Base-by-base conservation (phyloP, 805 yeast species). In the Saccharomyces mikatae region DNA sequence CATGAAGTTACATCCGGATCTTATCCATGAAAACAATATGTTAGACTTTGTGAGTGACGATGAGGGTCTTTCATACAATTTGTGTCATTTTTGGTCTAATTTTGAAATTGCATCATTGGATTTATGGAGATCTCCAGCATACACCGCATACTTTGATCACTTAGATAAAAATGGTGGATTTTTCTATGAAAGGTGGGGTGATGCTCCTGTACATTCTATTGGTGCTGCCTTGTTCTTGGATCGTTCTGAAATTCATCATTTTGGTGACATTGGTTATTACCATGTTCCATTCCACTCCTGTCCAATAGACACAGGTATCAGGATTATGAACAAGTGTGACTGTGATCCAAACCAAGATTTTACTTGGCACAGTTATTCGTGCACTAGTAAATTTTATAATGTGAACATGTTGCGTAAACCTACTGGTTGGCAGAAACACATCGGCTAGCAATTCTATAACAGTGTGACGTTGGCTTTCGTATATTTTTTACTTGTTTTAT, bases 101-200 rank as follows among this genome's bases (percentile, higher is more conserved):
- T 89, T 89, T 62, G 96, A 89, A 73, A 78, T 89, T 65, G 95
- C 86, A 6, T 79, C 82, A 52, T 76, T 88, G 70, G 78, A 80
- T 53, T 80, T 89, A 69, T 87, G 89, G 89, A 78, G 94, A 67
- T 71, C 81, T 21, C 81, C 83, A 52, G 88, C 88, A 8, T 89
- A 89, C 67, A 62, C 71, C 48, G 77, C 79, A 54, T 89, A 84
- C 71, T 89, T 89, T 62, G 86, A 87, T 21, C 74, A 77, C 62
- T 78, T 89, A 64, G 96, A 89, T 71, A 70, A 80, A 58, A 80
- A 85, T 14, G 96, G 96, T 69, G 96, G 96, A n/a, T 89, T 89
- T 74, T 89, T 86, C 74, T 89, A 89, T 70, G 90, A 87, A 75
- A 80, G 96, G 72, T 88, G 96, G 96, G 96, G 96, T 62, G 96